Conservation (phyloP, 1,139 yeast species). For the Saccharomyces hybrid region DNA sequence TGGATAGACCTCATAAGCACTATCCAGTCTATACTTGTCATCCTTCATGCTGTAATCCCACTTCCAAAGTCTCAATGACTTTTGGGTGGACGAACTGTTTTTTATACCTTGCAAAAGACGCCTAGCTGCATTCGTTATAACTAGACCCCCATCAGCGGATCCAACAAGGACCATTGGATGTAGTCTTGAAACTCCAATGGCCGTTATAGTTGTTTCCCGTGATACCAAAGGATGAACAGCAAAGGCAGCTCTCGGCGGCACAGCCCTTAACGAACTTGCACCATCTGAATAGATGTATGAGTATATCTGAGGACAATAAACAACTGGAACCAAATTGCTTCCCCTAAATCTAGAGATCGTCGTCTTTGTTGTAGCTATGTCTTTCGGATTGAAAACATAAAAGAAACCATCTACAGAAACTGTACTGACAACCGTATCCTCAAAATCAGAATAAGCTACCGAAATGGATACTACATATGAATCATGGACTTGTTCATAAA, state of each 20-base stretch:
- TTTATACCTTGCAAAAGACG: conserved; percentile 38
- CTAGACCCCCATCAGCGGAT: conserved; percentile 52
- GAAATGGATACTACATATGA: conserved; percentile 44
- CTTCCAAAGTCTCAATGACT: conserved; percentile 32
- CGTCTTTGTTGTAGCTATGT: conserved; percentile 34
- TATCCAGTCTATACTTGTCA: conserved; percentile 36
- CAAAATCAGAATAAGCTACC: conserved; percentile 37
- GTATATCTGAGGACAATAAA: conserved; percentile 36
- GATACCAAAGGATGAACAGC: conserved; percentile 35
- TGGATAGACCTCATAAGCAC: conserved; percentile 26
- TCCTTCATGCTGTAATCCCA: conserved; percentile 35
- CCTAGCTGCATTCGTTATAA: conserved; percentile 38
- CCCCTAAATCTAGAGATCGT: conserved; percentile 34
- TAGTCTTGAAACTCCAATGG: conserved; percentile 36
- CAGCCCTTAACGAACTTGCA: conserved; percentile 32
- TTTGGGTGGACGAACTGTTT: conserved; percentile 29
- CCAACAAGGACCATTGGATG: conserved; percentile 63
- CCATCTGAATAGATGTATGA: conserved; percentile 40
- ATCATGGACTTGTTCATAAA: conserved; percentile 40
- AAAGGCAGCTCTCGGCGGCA: conserved; percentile 35
- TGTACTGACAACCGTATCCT: conserved; percentile 38
- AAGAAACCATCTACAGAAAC: conserved; percentile 43
- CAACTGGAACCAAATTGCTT: conserved; percentile 28
- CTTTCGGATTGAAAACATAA: conserved; percentile 39
- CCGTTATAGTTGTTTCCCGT: conserved; percentile 35